A percentile compares a stretch with the other conserved stretches of the same genome.
Conservation (phyloP, 2,329 filamentous ascomycete genomes). For the Akanthomyces uredinophilus region DNA sequence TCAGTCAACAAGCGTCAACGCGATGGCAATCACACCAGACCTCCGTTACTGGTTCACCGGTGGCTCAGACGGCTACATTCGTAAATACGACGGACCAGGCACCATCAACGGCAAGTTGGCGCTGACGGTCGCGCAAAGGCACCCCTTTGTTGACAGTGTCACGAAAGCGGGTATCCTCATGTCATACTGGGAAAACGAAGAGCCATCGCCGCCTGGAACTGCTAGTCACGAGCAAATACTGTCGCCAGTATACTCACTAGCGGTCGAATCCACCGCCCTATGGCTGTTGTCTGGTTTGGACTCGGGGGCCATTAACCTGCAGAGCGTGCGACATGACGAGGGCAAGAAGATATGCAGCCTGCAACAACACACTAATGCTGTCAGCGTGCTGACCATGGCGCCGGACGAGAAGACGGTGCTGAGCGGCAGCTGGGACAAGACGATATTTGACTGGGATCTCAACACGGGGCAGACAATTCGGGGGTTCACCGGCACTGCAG, state of each 20-base stretch:
- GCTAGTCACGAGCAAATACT: slow-evolving; percentile 56
- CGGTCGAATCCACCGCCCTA: slow-evolving; percentile 80
- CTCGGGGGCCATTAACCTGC: slow-evolving; percentile 86
- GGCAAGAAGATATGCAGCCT: slow-evolving; percentile 82
- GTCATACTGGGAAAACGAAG: slow-evolving; percentile 98
- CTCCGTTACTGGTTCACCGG: slow-evolving; percentile 94
- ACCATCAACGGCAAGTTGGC: slow-evolving; percentile 93
- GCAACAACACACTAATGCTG: slow-evolving; percentile 81
- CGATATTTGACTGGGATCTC: slow-evolving; percentile 88
- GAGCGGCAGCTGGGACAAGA: slow-evolving; percentile 96
- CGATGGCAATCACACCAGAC: slow-evolving; percentile 85
- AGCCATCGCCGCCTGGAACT: slow-evolving; percentile 47
- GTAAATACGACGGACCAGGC: slow-evolving; percentile 92
- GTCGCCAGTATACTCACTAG: slow-evolving; percentile 93
- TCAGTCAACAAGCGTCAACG: slow-evolving; percentile 92
- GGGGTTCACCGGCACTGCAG: slow-evolving; percentile 68
- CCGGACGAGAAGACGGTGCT: slow-evolving; percentile 82
- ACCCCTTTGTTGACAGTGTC: slow-evolving; percentile 96
- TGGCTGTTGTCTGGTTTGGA: slow-evolving; percentile 91
- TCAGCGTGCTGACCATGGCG: slow-evolving; percentile 77
- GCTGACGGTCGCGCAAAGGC: slow-evolving; percentile 88
- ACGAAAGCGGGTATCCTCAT: slow-evolving; percentile 90
- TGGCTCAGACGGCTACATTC: slow-evolving; percentile 89
- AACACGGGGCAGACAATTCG: slow-evolving; percentile 76
- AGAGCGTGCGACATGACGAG: slow-evolving; percentile 90